Percentiles rank a stretch among this genome's conserved stretches.
Evolutionary conservation across 331 rosid genomes (phyloP).

Genomic region (Pyrus hybrid): DNA sequence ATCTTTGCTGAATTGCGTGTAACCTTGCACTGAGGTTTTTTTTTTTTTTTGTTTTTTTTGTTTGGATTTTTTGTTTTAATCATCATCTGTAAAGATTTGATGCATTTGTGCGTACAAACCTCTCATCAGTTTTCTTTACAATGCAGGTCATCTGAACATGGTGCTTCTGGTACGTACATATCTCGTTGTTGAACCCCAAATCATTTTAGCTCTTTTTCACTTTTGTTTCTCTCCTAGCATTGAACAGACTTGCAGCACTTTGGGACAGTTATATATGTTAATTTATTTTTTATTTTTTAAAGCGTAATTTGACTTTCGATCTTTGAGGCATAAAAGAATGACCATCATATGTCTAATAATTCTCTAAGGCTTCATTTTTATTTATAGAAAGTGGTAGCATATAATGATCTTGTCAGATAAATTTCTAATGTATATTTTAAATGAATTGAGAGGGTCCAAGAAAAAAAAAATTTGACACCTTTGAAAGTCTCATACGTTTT

Average conservation of each 20-base stretch:
- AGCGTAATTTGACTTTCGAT: neutral
- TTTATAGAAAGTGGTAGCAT: neutral
- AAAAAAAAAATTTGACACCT: neutral
- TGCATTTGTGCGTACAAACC: neutral
- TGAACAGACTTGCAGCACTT: neutral
- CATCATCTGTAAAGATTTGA: neutral
- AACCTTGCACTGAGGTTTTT: neutral
- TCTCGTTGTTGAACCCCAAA: neutral
- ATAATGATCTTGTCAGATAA: neutral
- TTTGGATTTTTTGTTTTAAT: too few relatives aligned
- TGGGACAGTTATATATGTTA: neutral
- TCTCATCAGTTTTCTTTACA: slow-evolving; percentile 11
- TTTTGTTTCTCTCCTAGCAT: neutral
- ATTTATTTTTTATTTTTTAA: neutral
- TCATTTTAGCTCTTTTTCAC: neutral
- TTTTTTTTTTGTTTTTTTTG: too few relatives aligned
- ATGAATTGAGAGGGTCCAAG: neutral
- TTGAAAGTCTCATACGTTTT: too few relatives aligned
- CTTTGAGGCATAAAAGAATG: neutral
- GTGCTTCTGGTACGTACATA: slow-evolving; percentile 63
- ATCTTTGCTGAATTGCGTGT: neutral
- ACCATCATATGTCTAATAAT: neutral
- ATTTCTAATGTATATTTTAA: neutral
- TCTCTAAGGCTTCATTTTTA: neutral
- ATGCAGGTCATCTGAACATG: slow-evolving; percentile 83